Evolutionary conservation across 75 land plant species (phyloP), one percentile per base, ranked within the genome.

Genomic region (Pseudotsuga menziesii): DNA sequence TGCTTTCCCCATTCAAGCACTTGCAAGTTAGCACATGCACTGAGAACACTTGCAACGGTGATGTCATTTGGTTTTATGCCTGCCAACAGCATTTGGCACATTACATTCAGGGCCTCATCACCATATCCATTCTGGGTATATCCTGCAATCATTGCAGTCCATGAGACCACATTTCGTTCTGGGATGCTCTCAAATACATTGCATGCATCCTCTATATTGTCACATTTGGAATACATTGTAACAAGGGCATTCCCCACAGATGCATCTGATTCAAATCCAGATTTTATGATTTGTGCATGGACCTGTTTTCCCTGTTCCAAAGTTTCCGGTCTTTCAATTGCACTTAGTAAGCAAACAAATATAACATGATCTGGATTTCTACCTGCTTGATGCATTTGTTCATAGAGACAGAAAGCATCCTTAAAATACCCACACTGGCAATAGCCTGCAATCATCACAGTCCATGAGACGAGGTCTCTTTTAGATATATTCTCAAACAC

Each of bases 91-190:
- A 90, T 92, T 56, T 80, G 75, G 16, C 56, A 20, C 66, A 56
- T 82, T 2, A 89, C 57, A 19, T 72, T 29, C 60, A 92, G 61
- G 1, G 90, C 92, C 36, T 82, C 83, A 2, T 19, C 13, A 11
- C 78, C 69, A 26, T 9, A 5, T 29, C 88, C 90, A 58, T 29
- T 57, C 73, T 64, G 41, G 56, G 59, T 36, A 54, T 4, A 84
- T 83, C 39, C 64, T 55, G 77, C 48, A 19, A 90, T 79, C 85
- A 91, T 86, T 7, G 88, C 79, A 69, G 83, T 91, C 88, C 90
- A 88, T 27, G 83, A 87, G 56, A 84, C 84, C 5, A 80, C 87
- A 72, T 84, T 84, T 67, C 82, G 73, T 4, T 74, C 54, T 25
- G 80, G 73, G n/a, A 78, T 82, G 82, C 84, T 83, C 23, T 86